These are phyloP conservation scores for Phaffia rhodozyma DNA, from an alignment of 1,284 basidiomycete genomes.

Conservation along the genomic window DNA sequence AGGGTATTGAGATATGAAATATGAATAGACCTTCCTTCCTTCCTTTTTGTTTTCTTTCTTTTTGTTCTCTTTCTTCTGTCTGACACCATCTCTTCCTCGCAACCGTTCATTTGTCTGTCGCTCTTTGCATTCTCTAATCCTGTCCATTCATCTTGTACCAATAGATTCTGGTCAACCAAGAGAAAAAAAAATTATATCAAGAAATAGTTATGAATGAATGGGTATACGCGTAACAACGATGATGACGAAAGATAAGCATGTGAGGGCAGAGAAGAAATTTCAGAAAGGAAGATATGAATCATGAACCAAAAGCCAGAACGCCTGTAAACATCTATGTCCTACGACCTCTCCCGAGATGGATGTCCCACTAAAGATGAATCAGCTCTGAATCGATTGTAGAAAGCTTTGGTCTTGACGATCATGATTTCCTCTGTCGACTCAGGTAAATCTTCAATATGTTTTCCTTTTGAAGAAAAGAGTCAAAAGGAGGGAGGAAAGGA, in stretches of 20 bases:
- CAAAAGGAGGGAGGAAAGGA: neutral
- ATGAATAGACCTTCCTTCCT: neutral
- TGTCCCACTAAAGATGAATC: conserved; percentile 6
- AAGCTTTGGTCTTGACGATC: conserved; percentile 63
- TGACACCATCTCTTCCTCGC: conserved; percentile 9
- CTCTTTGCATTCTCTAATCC: neutral
- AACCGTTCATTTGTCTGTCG: neutral
- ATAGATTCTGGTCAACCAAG: neutral
- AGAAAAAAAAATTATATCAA: neutral
- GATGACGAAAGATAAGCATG: neutral
- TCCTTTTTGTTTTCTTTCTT: neutral
- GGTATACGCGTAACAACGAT: neutral
- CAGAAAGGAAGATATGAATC: neutral
- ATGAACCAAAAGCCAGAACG: neutral
- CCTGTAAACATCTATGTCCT: neutral
- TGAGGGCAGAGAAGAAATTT: neutral
- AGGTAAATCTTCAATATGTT: conserved; percentile 68
- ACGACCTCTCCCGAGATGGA: neutral
- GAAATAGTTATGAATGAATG: neutral
- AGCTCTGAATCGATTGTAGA: conserved; percentile 53
- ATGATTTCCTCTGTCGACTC: conserved; percentile 78
- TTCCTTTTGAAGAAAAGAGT: conserved; percentile 41
- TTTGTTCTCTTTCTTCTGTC: neutral
- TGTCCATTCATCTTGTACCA: neutral
- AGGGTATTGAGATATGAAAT: neutral